Percentiles rank a stretch among this genome's conserved stretches.
These are phyloP conservation scores for Trichoderma harzianum DNA, from an alignment of 2,329 filamentous ascomycete genomes.

Conservation along the genomic window DNA sequence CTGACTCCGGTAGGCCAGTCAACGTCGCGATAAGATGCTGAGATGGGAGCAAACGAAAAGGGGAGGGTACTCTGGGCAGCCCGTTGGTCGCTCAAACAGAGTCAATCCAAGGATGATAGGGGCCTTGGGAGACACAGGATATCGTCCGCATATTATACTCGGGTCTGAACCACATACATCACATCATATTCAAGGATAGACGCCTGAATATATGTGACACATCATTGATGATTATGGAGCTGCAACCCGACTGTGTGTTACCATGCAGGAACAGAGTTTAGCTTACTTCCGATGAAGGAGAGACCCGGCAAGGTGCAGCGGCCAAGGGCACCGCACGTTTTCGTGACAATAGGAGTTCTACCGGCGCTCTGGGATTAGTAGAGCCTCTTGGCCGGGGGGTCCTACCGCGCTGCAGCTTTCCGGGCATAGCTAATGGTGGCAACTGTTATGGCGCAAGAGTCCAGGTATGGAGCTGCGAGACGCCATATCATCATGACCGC, in stretches of 20 bases:
- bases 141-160: background rate
- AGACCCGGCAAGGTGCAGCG: background rate
- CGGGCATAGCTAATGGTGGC: background rate
- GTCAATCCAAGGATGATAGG: background rate
- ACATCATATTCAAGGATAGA: constrained; percentile 7
- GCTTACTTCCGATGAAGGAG: constrained; percentile 11
- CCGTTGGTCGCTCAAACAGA: background rate
- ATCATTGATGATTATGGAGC: constrained; percentile 16
- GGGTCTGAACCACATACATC: background rate
- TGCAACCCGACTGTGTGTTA: constrained; percentile 20
- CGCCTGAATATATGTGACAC: constrained; percentile 17
- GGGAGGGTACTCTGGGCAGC: background rate
- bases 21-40: background rate
- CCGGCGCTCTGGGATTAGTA: constrained; percentile 14
- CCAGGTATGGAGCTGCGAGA: background rate
- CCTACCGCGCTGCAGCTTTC: constrained; percentile 5
- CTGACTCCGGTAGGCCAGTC: background rate
- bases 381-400: background rate
- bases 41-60: background rate
- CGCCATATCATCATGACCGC: background rate
- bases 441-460: constrained; percentile 13
- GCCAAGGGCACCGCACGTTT: constrained; percentile 7
- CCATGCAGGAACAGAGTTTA: constrained; percentile 21
- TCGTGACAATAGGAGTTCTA: background rate
- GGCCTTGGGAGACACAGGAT: background rate